Conservation (phyloP, 345 rosid species). For the Heritiera fomes region DNA sequence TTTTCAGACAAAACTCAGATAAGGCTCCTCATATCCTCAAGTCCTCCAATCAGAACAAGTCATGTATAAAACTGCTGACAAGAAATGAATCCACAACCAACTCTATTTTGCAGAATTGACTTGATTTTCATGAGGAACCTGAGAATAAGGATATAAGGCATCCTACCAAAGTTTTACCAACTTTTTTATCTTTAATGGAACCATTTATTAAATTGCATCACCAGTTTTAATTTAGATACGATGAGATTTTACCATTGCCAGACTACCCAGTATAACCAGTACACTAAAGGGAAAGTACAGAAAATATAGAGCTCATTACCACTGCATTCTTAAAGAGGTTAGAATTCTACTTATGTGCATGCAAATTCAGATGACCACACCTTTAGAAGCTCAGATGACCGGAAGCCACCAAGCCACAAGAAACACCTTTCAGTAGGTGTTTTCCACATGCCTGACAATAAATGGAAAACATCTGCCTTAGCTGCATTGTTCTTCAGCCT, state of each 20-base stretch:
- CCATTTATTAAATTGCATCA: not conserved
- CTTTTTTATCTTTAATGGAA: not conserved
- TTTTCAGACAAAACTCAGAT: not conserved
- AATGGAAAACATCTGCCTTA: slow-evolving; percentile 94
- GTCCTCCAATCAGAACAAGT: not conserved
- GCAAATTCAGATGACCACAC: slow-evolving; percentile 34
- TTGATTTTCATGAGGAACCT: not conserved
- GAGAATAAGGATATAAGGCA: not conserved
- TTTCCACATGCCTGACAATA: slow-evolving; percentile 99
- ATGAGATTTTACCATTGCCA: not conserved
- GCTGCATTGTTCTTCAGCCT: slow-evolving; percentile 95
- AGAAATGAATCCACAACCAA: not conserved
- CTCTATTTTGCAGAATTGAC: not conserved
- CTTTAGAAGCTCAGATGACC: slow-evolving; percentile 98
- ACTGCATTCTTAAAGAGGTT: not conserved
- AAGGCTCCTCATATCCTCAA: not conserved
- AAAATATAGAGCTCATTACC: not conserved
- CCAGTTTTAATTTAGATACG: not conserved
- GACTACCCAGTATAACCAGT: not conserved
- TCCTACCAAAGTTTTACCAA: not conserved
- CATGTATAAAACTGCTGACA: not conserved
- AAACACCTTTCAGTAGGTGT: slow-evolving; percentile 99
- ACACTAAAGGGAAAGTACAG: not conserved
- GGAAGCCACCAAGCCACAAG: slow-evolving; percentile 99
- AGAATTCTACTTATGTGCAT: not conserved